Base-by-base conservation (phyloP, 2,329 filamentous ascomycete species). In the Plectosphaerella cucumerina region DNA sequence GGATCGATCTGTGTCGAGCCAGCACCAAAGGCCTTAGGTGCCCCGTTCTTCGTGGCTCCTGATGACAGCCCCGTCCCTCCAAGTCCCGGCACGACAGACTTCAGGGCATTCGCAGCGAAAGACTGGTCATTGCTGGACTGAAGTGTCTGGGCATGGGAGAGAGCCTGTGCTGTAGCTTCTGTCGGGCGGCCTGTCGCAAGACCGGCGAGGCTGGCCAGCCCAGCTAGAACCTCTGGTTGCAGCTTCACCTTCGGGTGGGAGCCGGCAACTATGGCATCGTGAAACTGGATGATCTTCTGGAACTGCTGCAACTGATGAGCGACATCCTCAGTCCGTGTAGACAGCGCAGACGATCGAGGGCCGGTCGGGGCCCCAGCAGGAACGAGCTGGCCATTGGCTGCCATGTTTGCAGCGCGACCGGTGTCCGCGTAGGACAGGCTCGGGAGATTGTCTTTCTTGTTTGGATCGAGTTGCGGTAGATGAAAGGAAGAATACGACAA, bases 201-300 rank as follows among this genome's bases (percentile, higher is more conserved):
- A 31, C 26, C 26, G 12, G 26, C 26, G 31, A 53, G 53, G 54
- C 55, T 58, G 64, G 55, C 56, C 50, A 56, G 54, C 8, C 26
- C 6, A 31, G 26, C 26, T 8, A 31, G 12, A 8, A 31, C 26
- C 26, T 31, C 26, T 8, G 26, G 26, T 31, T 4, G 26, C 56
- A 53, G 59, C 65, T 82, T 85, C 69, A 86, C 78, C 60, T 72
- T 77, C 47, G 82, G 78, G 63, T 92, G 87, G 60, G 79, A 84
- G 64, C 92, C 91, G 67, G 89, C 82, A 65, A 94, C 76, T 60
- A 97, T 81, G 59, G 85, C 78, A 74, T 96, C 88, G 69, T 85
- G 86, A 69, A 97, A 85, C 59, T 78, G 82, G 63, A 96, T 68
- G 62, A 97, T 88, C 71, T 86, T 90, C 64, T 87, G 81, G 74